Evolutionary conservation across 116 monocot species (phyloP).

Genomic region (Iris pallida): DNA sequence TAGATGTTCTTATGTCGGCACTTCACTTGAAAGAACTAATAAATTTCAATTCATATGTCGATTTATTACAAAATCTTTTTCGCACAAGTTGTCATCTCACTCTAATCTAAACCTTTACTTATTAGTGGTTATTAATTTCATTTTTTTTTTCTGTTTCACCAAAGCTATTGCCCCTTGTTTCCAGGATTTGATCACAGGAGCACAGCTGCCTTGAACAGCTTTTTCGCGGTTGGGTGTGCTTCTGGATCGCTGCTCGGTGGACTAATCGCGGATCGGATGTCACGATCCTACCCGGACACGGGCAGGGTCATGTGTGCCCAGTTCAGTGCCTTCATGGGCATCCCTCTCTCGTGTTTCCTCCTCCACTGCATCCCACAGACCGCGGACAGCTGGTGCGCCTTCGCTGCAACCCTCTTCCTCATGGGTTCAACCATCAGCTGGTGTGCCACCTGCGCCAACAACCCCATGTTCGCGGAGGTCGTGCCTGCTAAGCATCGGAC

Average conservation of each 20-base stretch:
- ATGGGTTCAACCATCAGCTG: constrained; percentile 81
- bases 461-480: constrained; percentile 90
- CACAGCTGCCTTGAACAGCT: constrained; percentile 54
- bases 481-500: constrained; percentile 83
- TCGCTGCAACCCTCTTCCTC: constrained; percentile 46
- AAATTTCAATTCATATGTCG: no score
- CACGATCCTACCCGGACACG: constrained; percentile 32
- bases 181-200: constrained; percentile 62
- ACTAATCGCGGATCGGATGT: constrained; percentile 48
- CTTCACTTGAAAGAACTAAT: no score
- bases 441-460: constrained; percentile 85
- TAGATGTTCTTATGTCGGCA: no score
- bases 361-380: constrained; percentile 49
- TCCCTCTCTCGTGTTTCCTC: constrained; percentile 61
- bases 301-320: constrained; percentile 71
- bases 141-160: no score
- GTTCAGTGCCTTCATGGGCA: constrained; percentile 73
- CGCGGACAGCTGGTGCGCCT: constrained; percentile 26
- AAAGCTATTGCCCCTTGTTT: no score
- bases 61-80: no score
- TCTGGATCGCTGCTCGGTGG: constrained; percentile 51
- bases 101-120: no score
- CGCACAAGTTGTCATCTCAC: no score
- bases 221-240: constrained; percentile 63
- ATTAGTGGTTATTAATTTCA: no score